Conservation (phyloP, 371 early-diverging fungal species). For the Basidiobolus meristosporus region DNA sequence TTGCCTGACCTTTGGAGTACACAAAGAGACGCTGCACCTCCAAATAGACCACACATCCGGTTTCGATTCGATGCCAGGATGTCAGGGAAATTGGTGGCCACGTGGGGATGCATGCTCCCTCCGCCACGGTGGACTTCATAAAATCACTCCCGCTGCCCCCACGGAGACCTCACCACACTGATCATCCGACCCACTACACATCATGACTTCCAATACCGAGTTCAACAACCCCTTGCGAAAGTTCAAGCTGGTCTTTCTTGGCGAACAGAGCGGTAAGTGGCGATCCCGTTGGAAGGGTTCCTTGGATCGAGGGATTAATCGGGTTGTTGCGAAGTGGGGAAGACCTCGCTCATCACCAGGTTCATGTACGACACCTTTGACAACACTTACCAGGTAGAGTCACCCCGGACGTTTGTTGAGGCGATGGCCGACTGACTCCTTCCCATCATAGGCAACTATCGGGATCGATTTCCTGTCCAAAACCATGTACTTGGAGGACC, state of each 20-base stretch:
- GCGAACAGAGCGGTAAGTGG: slow-evolving; percentile 82
- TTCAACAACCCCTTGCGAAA: slow-evolving; percentile 46
- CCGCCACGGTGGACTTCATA: no score
- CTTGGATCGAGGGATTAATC: neutral
- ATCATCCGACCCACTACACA: no score
- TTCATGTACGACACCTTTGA: slow-evolving; percentile 98
- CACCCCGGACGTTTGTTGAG: neutral
- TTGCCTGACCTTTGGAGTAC: no score
- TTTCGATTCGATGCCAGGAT: no score
- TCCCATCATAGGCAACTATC: slow-evolving; percentile 77
- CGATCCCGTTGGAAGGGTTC: neutral
- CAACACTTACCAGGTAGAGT: slow-evolving; percentile 75
- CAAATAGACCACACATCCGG: no score
- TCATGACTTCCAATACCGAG: no score
- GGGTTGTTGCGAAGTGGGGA: slow-evolving; percentile 60
- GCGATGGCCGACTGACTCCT: neutral
- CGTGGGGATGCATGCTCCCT: no score
- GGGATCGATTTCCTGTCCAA: slow-evolving; percentile 99
- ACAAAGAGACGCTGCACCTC: no score
- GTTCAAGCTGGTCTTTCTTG: slow-evolving; percentile 86
- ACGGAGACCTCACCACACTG: no score
- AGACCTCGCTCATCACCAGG: slow-evolving; percentile 96
- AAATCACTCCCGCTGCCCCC: no score
- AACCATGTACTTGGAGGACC: slow-evolving; percentile 94
- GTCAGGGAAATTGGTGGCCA: no score